phyloP scores from a whole-genome alignment of 495 filamentous ascomycete species.

The Tetracladium marchalianum region DNA sequence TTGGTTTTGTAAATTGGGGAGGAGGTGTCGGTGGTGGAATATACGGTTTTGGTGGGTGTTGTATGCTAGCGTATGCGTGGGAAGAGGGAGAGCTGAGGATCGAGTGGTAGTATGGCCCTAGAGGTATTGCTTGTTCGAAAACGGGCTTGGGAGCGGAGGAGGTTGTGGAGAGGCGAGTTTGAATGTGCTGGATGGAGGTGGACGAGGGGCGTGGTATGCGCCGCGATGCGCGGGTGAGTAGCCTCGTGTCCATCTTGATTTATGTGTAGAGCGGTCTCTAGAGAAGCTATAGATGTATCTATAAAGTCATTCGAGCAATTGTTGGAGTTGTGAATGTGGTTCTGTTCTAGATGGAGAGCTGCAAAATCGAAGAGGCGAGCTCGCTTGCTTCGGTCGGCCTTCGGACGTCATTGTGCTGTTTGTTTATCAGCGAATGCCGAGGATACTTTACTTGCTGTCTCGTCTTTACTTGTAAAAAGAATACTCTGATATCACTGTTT shows the following conservation, averaged over 20 bases:
- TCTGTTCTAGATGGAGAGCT: background rate
- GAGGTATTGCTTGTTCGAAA: constrained; percentile 16
- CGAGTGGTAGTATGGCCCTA: constrained; percentile 19
- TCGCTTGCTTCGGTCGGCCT: background rate
- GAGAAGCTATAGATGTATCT: background rate
- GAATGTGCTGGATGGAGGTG: no score
- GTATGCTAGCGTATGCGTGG: no score
- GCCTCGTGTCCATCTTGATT: constrained; percentile 15
- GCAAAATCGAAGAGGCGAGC: background rate
- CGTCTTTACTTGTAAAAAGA: no score
- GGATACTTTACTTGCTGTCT: no score
- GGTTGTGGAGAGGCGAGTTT: constrained; percentile 1
- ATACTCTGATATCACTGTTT: no score
- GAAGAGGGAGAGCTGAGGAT: constrained; percentile 13
- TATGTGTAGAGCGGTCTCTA: background rate
- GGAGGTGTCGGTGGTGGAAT: constrained; percentile 7
- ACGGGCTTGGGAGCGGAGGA: constrained; percentile 6
- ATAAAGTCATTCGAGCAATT: constrained; percentile 8
- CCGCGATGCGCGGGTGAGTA: constrained; percentile 10
- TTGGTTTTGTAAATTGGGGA: constrained; percentile 4
- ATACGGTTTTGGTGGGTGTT: constrained; percentile 3
- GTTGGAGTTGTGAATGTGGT: background rate
- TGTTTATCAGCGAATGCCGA: no score
- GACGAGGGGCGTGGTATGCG: constrained; percentile 1
- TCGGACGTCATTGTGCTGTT: constrained; percentile 15